Evolutionary conservation across 441 rosid species (phyloP), one percentile per base, ranked within the genome.

Genomic region (Kokia cookei): DNA sequence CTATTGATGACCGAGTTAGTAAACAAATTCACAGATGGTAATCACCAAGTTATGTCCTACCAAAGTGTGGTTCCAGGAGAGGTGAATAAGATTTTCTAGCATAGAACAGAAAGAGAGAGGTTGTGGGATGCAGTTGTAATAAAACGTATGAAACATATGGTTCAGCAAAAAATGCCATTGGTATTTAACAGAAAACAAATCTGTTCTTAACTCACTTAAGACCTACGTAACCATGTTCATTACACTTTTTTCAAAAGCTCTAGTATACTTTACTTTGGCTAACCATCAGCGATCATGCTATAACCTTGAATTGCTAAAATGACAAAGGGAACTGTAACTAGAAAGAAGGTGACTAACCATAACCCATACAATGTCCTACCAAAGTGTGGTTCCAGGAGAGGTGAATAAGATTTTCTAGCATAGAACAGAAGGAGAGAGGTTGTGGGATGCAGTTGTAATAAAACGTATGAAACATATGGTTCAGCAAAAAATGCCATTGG

Each of bases 331-430:
- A 71, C 6, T 37, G 32, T 37, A 57, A 14, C 42, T 37, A 5
- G 2, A 47, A 62, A 45, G 15, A 72, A 40, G 47, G 27, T 12
- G 5, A 75, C 90, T 82, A 77, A n/a, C n/a, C n/a, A n/a, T n/a
- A n/a, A n/a, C n/a, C n/a, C n/a, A n/a, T n/a, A n/a, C n/a, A n/a
- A 42, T 42, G 50, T 64, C 51, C 69, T n/a, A 64, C 35, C 68
- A 64, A 40, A 10, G 50, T 9, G 50, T 27, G 15, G 24, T 45
- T 60, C 19, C 50, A 69, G 15, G 29, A 9, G 29, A 32, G 22
- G 53, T 22, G 51, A 54, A 54, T 35, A 69, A 55, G 29, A 24
- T 71, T 57, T 37, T 22, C 53, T 47, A 71, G 4, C 17, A 32
- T 54, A 11, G 9, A 14, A 19, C 61, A 37, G 3, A 76, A 72